phyloP scores from a whole-genome alignment of 495 filamentous ascomycete species.

The Neurospora sp. region DNA sequence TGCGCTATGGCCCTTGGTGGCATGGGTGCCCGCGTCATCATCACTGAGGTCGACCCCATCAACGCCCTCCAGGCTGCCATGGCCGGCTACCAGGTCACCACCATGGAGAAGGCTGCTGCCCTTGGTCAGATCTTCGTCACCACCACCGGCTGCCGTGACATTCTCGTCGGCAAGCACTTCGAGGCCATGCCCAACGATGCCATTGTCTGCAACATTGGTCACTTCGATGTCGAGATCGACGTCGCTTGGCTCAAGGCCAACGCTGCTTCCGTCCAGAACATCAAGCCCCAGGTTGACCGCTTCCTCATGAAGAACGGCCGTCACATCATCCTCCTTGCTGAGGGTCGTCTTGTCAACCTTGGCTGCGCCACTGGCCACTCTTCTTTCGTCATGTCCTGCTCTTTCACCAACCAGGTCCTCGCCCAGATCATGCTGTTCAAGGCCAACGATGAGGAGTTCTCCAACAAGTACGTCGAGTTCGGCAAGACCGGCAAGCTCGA shows the following conservation, averaged over 20 bases:
- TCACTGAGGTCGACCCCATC: constrained; percentile 98
- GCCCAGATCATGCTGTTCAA: constrained; percentile 98
- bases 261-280: constrained; percentile 80
- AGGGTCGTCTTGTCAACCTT: constrained; percentile 97
- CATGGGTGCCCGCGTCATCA: constrained; percentile 94
- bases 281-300: constrained; percentile 99
- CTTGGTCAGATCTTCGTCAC: constrained; percentile 97
- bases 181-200: constrained; percentile 96
- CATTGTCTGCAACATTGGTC: constrained; percentile 99
- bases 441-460: constrained; percentile 75
- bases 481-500: constrained; percentile 78
- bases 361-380: constrained; percentile 99
- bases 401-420: constrained; percentile 99
- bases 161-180: constrained; percentile 86
- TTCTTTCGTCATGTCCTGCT: constrained; percentile 99
- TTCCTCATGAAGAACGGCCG: constrained; percentile 88
- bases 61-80: constrained; percentile 98
- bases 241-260: constrained; percentile 99
- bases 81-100: constrained; percentile 89
- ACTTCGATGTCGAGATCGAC: constrained; percentile 99
- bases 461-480: constrained; percentile 91
- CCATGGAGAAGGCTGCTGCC: constrained; percentile 90
- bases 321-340: constrained; percentile 95
- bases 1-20: constrained; percentile 89
- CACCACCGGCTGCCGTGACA: constrained; percentile 98